Evolutionary conservation across 176 grass and related monocot species (phyloP).

Genomic region (Cymbopogon citratus): DNA sequence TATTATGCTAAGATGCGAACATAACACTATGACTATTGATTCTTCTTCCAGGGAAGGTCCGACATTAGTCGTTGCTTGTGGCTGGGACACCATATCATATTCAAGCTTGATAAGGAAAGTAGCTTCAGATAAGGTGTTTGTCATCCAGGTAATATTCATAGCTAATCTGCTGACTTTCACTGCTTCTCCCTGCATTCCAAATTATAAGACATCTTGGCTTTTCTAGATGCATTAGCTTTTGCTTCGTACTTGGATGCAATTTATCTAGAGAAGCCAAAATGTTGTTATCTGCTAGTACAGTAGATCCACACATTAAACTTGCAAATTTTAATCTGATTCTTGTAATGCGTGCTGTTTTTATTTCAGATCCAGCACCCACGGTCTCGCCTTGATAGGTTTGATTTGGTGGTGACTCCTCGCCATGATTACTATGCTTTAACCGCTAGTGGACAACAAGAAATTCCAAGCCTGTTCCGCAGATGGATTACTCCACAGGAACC

Average conservation of each 20-base stretch:
- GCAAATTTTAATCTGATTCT: neutral
- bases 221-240: too few species aligned
- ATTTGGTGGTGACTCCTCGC: conserved; percentile 80
- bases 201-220: too few species aligned
- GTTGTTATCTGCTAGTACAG: neutral
- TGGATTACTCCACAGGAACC: conserved; percentile 82
- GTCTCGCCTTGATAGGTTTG: conserved; percentile 72
- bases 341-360: neutral
- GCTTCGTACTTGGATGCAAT: too few species aligned
- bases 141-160: conserved; percentile 69
- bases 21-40: conserved; percentile 13
- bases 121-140: conserved; percentile 74
- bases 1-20: neutral
- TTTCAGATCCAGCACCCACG: conserved; percentile 92
- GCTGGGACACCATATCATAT: conserved; percentile 78
- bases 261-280: too few species aligned
- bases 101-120: conserved; percentile 73
- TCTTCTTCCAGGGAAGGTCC: conserved; percentile 72
- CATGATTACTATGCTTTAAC: conserved; percentile 96
- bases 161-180: neutral
- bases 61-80: conserved; percentile 77
- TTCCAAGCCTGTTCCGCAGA: conserved; percentile 57
- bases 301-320: neutral
- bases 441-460: conserved; percentile 62
- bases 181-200: too few species aligned